phyloP scores from a whole-genome alignment of 2,329 filamentous ascomycete genomes.

The Hymenoscyphus linearis region DNA sequence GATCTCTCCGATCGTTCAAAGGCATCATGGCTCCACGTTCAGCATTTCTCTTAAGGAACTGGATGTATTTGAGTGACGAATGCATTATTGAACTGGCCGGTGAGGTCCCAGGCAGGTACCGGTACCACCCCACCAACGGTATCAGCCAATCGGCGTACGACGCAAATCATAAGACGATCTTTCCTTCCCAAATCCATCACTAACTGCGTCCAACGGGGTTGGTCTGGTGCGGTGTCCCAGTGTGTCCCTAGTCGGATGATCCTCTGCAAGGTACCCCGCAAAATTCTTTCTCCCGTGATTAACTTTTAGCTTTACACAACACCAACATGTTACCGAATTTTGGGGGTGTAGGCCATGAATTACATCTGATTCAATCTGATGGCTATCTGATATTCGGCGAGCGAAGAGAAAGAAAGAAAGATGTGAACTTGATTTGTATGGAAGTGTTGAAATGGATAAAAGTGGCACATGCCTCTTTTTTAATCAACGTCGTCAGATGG shows the following conservation, averaged over 20 bases:
- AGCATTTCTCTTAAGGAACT: too few species aligned
- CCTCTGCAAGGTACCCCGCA: neutral
- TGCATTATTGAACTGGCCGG: too few species aligned
- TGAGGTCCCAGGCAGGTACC: too few species aligned
- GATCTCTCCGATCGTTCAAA: too few species aligned
- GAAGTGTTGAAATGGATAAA: neutral
- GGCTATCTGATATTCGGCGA: neutral
- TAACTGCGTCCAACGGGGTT: neutral
- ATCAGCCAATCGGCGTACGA: neutral
- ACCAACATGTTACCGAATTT: neutral
- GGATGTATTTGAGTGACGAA: too few species aligned
- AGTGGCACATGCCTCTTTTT: neutral
- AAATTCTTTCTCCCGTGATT: neutral
- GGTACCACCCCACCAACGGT: neutral
- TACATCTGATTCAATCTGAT: neutral
- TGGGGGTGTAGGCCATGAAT: neutral
- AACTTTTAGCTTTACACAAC: neutral
- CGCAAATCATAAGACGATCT: neutral
- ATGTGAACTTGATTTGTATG: neutral
- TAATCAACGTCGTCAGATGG: neutral
- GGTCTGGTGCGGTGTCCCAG: too few species aligned
- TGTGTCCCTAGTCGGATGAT: neutral
- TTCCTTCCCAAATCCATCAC: neutral
- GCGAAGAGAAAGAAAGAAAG: neutral
- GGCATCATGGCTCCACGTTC: too few species aligned